Percentiles rank a stretch among this genome's conserved stretches.
These are phyloP conservation scores for Purpureocillium takamizusanense DNA, from an alignment of 2,329 filamentous ascomycete genomes.

Conservation along the genomic window DNA sequence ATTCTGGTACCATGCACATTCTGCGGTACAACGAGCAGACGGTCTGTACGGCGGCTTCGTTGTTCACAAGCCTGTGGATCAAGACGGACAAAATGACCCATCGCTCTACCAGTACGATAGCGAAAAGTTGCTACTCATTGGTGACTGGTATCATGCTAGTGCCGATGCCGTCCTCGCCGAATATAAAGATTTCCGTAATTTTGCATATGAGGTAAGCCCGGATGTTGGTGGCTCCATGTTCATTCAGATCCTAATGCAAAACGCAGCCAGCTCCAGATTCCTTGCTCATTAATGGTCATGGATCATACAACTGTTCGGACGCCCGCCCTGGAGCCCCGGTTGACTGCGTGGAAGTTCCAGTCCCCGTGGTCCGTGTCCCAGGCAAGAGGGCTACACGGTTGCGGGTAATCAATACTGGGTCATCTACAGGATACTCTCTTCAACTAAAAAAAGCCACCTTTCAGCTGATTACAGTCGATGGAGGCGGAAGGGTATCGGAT, in stretches of 20 bases:
- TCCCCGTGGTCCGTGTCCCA: not conserved
- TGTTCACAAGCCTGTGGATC: constrained; percentile 4
- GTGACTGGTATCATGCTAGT: constrained; percentile 8
- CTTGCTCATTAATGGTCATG: constrained; percentile 7
- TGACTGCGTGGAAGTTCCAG: constrained; percentile 3
- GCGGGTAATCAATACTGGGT: constrained; percentile 7
- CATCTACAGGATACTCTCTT: constrained; percentile 8
- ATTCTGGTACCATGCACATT: constrained; percentile 37
- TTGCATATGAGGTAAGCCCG: constrained; percentile 6
- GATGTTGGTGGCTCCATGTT: not conserved
- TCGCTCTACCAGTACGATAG: constrained; percentile 4
- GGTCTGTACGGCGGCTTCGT: constrained; percentile 8
- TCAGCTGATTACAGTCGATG: constrained; percentile 8
- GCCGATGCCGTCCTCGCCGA: constrained; percentile 3
- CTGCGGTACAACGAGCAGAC: constrained; percentile 7
- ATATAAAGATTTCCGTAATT: constrained; percentile 6
- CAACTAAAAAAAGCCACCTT: constrained; percentile 5
- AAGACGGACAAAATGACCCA: not conserved
- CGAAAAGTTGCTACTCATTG: constrained; percentile 5
- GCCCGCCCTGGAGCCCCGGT: constrained; percentile 2
- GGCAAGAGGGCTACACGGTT: constrained; percentile 4
- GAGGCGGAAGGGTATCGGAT: not conserved
- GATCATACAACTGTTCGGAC: constrained; percentile 7
- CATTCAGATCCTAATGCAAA: not conserved
- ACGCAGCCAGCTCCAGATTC: constrained; percentile 7